Percentiles rank a stretch among this genome's conserved stretches.
These are phyloP conservation scores for Suhomyces vadensis DNA, from an alignment of 805 yeast species.

Conservation along the genomic window DNA sequence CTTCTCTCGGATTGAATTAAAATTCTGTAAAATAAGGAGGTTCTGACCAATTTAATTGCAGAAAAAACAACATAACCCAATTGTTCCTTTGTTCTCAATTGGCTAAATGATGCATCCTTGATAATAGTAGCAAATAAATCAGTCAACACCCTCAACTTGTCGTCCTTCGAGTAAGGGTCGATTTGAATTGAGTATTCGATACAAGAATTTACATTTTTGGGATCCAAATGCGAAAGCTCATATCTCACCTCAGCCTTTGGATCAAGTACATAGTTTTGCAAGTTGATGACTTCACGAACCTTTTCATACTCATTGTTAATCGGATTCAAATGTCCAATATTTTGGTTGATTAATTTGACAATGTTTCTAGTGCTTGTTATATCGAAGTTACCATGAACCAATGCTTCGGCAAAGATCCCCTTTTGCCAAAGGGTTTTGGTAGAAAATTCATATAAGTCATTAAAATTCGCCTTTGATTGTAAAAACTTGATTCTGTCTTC, in stretches of 20 bases:
- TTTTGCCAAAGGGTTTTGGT: constrained; percentile 47
- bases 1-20: constrained; percentile 83
- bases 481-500: constrained; percentile 60
- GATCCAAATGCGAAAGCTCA: constrained; percentile 57
- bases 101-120: constrained; percentile 86
- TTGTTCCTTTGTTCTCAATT: constrained; percentile 90
- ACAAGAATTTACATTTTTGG: constrained; percentile 77
- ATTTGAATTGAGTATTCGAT: constrained; percentile 76
- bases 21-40: constrained; percentile 70
- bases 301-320: constrained; percentile 35
- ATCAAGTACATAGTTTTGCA: constrained; percentile 45
- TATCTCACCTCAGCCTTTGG: constrained; percentile 42
- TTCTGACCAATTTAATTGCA: constrained; percentile 65
- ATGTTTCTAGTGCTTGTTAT: constrained; percentile 56
- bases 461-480: constrained; percentile 41
- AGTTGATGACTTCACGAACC: constrained; percentile 17
- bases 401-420: constrained; percentile 67
- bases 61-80: constrained; percentile 92
- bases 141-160: constrained; percentile 46
- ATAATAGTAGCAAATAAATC: constrained; percentile 72
- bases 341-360: constrained; percentile 37
- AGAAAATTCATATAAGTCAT: constrained; percentile 52
- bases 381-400: constrained; percentile 71
- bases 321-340: constrained; percentile 2
- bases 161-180: constrained; percentile 37